Evolutionary conservation across 768 basidiomycete species (phyloP).

Genomic region (Russula sp.): DNA sequence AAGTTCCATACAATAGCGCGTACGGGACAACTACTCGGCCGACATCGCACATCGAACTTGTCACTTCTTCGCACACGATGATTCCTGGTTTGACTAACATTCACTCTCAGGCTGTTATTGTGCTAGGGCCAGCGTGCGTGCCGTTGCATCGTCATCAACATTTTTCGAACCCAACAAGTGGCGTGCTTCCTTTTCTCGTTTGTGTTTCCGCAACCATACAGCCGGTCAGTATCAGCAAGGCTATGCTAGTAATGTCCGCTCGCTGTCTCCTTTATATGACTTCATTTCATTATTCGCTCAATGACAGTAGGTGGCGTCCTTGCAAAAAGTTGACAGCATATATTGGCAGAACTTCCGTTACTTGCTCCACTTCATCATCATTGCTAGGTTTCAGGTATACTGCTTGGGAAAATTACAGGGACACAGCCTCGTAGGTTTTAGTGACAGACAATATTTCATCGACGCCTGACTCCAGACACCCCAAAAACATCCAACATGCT

Average conservation of each 20-base stretch:
- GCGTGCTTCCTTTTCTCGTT: conserved; percentile 8
- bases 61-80: neutral
- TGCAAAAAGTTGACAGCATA: neutral
- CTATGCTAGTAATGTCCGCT: conserved; percentile 11
- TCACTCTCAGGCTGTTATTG: neutral
- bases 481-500: neutral
- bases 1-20: too few relatives aligned
- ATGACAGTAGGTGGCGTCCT: conserved; percentile 11
- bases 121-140: too few relatives aligned
- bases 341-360: neutral
- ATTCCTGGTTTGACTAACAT: too few relatives aligned
- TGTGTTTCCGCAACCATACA: conserved; percentile 2
- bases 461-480: neutral
- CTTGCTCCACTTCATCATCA: conserved; percentile 11
- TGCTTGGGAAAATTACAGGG: conserved; percentile 5
- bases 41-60: conserved; percentile 1
- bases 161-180: conserved; percentile 14
- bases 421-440: neutral
- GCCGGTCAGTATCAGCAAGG: neutral
- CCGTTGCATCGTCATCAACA: neutral
- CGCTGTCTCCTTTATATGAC: conserved; percentile 2
- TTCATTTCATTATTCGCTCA: conserved; percentile 2
- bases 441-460: neutral
- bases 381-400: conserved; percentile 7
- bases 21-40: neutral